Percentiles rank a stretch among this genome's conserved stretches.
Conservation (phyloP, 306 rosid species). For the Arachis hypogaea region DNA sequence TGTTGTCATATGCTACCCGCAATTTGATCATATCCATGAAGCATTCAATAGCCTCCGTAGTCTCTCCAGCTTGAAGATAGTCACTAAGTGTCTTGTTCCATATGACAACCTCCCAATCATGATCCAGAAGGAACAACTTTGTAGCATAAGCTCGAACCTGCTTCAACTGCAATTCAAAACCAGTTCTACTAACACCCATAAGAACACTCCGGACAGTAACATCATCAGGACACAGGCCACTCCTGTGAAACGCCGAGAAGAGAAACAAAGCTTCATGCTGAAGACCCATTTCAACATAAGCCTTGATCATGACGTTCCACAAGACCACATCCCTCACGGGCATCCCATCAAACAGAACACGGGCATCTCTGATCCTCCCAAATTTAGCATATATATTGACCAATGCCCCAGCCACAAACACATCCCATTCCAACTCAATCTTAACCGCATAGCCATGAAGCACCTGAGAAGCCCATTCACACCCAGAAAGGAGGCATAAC, state of each 20-base stretch:
- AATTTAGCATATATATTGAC: conserved; percentile 71
- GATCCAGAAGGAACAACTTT: conserved; percentile 47
- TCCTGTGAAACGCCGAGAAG: conserved; percentile 59
- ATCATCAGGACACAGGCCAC: conserved; percentile 61
- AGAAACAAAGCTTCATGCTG: conserved; percentile 51
- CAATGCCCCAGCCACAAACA: conserved; percentile 69
- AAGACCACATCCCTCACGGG: conserved; percentile 66
- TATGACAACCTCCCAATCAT: conserved; percentile 46
- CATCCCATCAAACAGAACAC: conserved; percentile 70
- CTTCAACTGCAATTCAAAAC: conserved; percentile 50
- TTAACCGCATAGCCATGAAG: conserved; percentile 73
- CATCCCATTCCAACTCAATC: conserved; percentile 70
- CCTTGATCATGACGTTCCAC: conserved; percentile 84
- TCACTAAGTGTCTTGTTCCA: conserved; percentile 70
- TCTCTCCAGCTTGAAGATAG: conserved; percentile 55
- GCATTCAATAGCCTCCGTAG: conserved; percentile 58
- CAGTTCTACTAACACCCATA: conserved; percentile 41
- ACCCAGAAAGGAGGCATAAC: conserved; percentile 53
- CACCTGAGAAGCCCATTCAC: conserved; percentile 56
- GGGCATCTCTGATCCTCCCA: conserved; percentile 58
- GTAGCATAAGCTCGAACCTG: conserved; percentile 70
- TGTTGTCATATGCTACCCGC: conserved; percentile 50
- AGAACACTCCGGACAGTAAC: conserved; percentile 56
- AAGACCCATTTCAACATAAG: conserved; percentile 58
- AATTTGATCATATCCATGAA: conserved; percentile 56